Base-by-base conservation (phyloP, 2,329 filamentous ascomycete genomes). In the Talaromyces sp. region DNA sequence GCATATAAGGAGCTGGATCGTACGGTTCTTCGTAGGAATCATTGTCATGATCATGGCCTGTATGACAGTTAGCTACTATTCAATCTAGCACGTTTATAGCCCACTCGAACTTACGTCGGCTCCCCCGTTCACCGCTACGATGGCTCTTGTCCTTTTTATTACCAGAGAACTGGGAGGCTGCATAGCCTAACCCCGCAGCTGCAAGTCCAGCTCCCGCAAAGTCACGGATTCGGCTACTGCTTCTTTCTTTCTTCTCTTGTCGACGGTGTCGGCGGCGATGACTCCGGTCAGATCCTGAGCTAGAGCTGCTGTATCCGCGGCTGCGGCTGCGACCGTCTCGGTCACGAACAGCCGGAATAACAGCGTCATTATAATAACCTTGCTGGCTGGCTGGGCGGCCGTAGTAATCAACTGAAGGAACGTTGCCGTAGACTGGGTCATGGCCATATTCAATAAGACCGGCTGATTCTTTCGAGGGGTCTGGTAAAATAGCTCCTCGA, bases 391-490 rank as follows among this genome's bases (percentile, higher is more conserved):
- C 60, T 1, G 76, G 73, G 22, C 74, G 72, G 22, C 77, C 74
- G 61, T 79, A 77, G 62, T 79, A 78, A 61, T 78, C 73, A 54
- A 74, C 75, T 25, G 74, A 66, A 22, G 73, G 76, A 51, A 77
- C 77, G 64, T 82, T 82, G 64, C 81, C 80, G 64, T 83, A 79
- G 56, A 87, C 82, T 7, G 84, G 84, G 66, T 83, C 81, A 67
- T 80, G 78, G 63, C 84, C 84, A 69, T 87, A 87, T 69, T 85
- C 84, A 73, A 87, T 84, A 70, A 86, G 72, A 60, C 76, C 78
- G 66, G 78, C 74, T 63, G 73, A 76, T 64, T 78, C 75, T 33
- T 70, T 67, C 13, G 69, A 61, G 21, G 70, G 70, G 55, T 77
- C 75, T 17, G 73, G 68, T 58, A 77, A 74, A n/a, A 64, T 64